These are phyloP conservation scores for Lepiota subincarnata DNA, from an alignment of 768 basidiomycete species.

Conservation along the genomic window DNA sequence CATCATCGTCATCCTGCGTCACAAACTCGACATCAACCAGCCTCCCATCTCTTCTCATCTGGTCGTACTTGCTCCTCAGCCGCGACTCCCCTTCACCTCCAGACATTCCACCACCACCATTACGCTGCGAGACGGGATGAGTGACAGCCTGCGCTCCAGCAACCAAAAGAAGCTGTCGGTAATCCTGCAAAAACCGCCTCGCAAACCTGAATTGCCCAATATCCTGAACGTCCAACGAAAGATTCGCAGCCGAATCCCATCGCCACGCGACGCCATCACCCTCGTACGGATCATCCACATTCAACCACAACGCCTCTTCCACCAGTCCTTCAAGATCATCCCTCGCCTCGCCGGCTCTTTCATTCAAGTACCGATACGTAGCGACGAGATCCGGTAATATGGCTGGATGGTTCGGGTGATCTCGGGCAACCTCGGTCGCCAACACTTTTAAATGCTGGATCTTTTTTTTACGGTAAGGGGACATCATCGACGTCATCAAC, in stretches of 20 bases:
- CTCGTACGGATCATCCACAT: conserved; percentile 8
- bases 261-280: conserved; percentile 1
- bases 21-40: conserved; percentile 11
- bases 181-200: conserved; percentile 7
- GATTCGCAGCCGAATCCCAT: conserved; percentile 2
- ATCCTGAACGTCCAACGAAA: conserved; percentile 12
- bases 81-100: background rate
- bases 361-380: conserved; percentile 4
- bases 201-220: conserved; percentile 7
- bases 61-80: conserved; percentile 3
- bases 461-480: background rate
- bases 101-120: background rate
- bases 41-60: conserved; percentile 3
- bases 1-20: conserved; percentile 1
- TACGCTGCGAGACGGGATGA: background rate
- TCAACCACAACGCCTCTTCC: conserved; percentile 10
- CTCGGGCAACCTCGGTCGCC: background rate
- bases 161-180: conserved; percentile 2
- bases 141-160: conserved; percentile 12
- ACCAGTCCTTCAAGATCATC: background rate
- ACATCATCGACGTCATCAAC: too few relatives aligned
- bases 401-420: background rate
- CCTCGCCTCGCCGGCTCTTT: background rate
- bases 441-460: conserved; percentile 4
- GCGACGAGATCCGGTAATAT: conserved; percentile 2